Percentiles rank a stretch among this genome's conserved stretches.
Conservation (phyloP, 202 grass and related monocot genomes). For the Digitaria exilis region DNA sequence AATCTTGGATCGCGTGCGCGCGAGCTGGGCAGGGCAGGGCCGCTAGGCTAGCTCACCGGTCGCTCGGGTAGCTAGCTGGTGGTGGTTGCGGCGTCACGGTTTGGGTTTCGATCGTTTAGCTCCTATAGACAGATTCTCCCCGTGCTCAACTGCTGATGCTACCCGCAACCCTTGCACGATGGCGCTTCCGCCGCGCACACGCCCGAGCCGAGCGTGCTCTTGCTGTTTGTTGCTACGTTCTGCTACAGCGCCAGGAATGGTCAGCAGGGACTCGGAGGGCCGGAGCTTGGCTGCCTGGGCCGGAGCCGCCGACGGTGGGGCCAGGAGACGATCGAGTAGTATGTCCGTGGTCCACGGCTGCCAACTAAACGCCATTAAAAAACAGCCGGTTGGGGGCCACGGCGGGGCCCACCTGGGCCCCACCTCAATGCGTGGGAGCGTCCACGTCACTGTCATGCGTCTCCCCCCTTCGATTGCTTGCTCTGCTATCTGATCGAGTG, state of each 20-base stretch:
- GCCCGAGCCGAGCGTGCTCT: not conserved
- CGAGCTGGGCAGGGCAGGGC: not conserved
- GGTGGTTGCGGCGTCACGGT: slow-evolving; percentile 46
- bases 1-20: not conserved
- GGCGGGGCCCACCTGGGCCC: not conserved
- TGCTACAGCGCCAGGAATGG: not conserved
- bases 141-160: slow-evolving; percentile 2
- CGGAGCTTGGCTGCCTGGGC: not conserved
- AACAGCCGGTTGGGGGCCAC: slow-evolving; percentile 6
- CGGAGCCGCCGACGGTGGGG: slow-evolving; percentile 39
- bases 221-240: not conserved
- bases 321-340: not conserved
- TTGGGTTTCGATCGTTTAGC: not conserved
- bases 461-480: not conserved
- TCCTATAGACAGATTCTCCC: not conserved
- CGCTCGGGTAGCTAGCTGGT: not conserved
- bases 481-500: not conserved
- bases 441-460: not conserved
- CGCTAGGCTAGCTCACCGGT: not conserved
- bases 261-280: not conserved
- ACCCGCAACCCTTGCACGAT: not conserved
- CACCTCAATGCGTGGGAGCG: not conserved
- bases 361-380: slow-evolving; percentile 37
- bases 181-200: not conserved
- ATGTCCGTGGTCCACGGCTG: slow-evolving; percentile 36